Conservation (phyloP, 2,329 filamentous ascomycete species). For the Ophiognomonia clavigignenti-juglandacearum region DNA sequence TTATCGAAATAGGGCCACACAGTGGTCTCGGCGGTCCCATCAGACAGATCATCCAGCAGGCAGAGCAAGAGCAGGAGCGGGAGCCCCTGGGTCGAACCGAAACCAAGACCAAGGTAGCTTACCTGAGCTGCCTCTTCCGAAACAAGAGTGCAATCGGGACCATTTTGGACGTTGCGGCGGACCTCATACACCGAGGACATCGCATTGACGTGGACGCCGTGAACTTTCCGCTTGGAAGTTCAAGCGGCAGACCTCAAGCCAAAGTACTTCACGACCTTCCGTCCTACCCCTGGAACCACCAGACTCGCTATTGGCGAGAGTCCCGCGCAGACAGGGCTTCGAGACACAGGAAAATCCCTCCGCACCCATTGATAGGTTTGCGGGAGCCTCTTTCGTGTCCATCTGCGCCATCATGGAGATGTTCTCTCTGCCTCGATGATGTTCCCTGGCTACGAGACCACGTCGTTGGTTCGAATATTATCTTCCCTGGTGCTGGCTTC, state of each 20-base stretch:
- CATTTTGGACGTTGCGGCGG: no score
- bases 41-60: no score
- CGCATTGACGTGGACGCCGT: not conserved
- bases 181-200: not conserved
- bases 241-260: constrained; percentile 17
- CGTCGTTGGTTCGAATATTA: not conserved
- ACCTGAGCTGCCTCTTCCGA: no score
- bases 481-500: constrained; percentile 1
- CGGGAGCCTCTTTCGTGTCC: constrained; percentile 24
- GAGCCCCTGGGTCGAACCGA: no score
- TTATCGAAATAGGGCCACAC: no score
- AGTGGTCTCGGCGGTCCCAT: no score
- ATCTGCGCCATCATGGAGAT: constrained; percentile 28
- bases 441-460: constrained; percentile 6
- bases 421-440: constrained; percentile 22
- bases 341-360: constrained; percentile 26
- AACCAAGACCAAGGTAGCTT: no score
- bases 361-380: constrained; percentile 35
- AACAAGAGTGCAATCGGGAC: no score
- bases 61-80: no score
- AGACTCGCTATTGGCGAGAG: constrained; percentile 34
- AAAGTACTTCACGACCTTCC: constrained; percentile 29
- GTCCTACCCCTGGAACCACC: constrained; percentile 43
- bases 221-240: not conserved
- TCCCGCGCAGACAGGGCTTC: constrained; percentile 28